These are phyloP conservation scores for Aquilaria agallochum DNA, from an alignment of 441 rosid genomes.

Conservation along the genomic window DNA sequence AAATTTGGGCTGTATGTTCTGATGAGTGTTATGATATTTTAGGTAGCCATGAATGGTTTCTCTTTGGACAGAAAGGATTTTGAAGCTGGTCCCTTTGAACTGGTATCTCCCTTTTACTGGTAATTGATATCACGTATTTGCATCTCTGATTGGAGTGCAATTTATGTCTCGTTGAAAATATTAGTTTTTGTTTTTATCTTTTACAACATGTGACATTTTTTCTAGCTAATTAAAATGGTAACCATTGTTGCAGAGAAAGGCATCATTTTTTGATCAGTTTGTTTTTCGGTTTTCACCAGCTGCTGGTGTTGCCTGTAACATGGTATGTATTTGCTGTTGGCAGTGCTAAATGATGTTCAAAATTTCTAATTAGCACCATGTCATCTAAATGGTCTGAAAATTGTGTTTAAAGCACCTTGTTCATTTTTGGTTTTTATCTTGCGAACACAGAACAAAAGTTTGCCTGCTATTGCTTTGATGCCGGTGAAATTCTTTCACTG, in stretches of 20 bases:
- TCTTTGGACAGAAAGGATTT: conserved; percentile 35
- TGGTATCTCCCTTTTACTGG: conserved; percentile 88
- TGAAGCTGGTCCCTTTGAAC: conserved; percentile 49
- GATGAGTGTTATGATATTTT: conserved; percentile 18
- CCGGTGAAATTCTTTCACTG: background rate
- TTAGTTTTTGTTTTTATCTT: background rate
- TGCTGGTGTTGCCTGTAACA: conserved; percentile 55
- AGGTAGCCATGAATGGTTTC: conserved; percentile 48
- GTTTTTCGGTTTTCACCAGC: conserved; percentile 66
- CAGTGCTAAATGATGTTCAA: too few relatives aligned
- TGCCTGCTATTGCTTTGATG: too few relatives aligned
- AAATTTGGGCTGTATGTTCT: too few relatives aligned
- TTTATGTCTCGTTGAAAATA: background rate
- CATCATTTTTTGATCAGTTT: conserved; percentile 56
- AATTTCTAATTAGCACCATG: too few relatives aligned
- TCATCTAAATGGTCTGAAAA: too few relatives aligned
- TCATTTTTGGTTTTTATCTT: too few relatives aligned
- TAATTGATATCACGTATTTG: conserved; percentile 34
- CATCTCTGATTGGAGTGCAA: too few relatives aligned
- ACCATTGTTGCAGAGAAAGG: conserved; percentile 56
- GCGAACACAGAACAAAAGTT: too few relatives aligned
- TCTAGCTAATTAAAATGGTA: too few relatives aligned
- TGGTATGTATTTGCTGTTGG: conserved; percentile 41
- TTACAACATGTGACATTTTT: too few relatives aligned
- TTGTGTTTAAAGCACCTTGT: too few relatives aligned